Base-by-base conservation (phyloP, 1,139 yeast species). In the Taphrina flavorubra region DNA sequence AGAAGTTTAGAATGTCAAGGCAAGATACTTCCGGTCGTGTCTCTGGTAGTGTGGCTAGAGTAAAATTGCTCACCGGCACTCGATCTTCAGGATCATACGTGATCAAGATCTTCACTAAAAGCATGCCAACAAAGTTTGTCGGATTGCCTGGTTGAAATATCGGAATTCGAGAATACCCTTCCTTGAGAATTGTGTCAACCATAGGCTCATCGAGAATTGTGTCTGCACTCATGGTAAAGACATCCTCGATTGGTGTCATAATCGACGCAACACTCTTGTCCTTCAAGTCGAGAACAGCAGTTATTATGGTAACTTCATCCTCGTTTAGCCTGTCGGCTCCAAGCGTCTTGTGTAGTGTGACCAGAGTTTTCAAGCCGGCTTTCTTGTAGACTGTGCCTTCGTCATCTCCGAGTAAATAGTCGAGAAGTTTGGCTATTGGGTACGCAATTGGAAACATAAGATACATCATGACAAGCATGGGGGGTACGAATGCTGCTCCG, bases 21-120 rank as follows among this genome's bases (percentile, higher is more conserved):
- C 98, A 94, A 4, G 97, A 91, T 1, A 98, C 92, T 68, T 89
- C 92, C 46, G 91, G 88, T 1, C 89, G 87, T 0, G 99, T 94
- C 79, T 94, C 98, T 0, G 99, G 99, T 63, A 94, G 83, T 0
- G 98, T 94, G 1, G 98, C 98, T 75, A 94, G 83, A 8, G 98
- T 97, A 82, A 94, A 94, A 7, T 94, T 86, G 0, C 96, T 90
- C 46, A 94, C 95, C 0, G 97, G 97, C 70, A 90, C 81, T 0
- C 94, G 90, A 78, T 94, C 99, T 78, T 92, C 98, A 1, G 99
- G 98, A 75, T 94, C 99, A 78, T 94, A 94, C 70, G 97, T 89
- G 73, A 94, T 94, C 76, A 94, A 83, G 46, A 94, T 95, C 72
- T 98, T 83, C 37, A 94, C 98, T 64, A 94, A 82, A 65, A 94